These are phyloP conservation scores for Sporothrix pallida DNA, from an alignment of 2,329 filamentous ascomycete species.

Conservation along the genomic window DNA sequence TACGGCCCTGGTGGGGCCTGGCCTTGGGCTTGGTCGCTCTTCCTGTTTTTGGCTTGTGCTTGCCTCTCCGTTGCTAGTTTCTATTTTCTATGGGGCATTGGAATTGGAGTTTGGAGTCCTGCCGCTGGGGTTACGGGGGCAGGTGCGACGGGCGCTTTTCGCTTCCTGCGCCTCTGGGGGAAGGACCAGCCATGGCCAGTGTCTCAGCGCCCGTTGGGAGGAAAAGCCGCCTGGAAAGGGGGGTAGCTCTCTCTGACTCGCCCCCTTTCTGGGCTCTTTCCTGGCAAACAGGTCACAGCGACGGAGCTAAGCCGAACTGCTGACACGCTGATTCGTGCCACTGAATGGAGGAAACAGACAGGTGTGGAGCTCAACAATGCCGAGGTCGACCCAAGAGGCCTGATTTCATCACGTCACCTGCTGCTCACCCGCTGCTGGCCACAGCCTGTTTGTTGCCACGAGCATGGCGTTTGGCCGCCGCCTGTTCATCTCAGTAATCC, in stretches of 20 bases:
- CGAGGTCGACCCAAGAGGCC: slow-evolving; percentile 45
- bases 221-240: neutral
- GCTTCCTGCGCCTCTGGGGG: neutral
- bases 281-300: slow-evolving; percentile 8
- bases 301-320: slow-evolving; percentile 46
- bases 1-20: neutral
- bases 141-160: slow-evolving; percentile 20
- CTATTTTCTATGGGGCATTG: slow-evolving; percentile 3
- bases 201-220: neutral
- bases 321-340: slow-evolving; percentile 52
- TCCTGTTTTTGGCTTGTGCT: slow-evolving; percentile 32
- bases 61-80: neutral
- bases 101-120: slow-evolving; percentile 20
- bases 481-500: slow-evolving; percentile 1
- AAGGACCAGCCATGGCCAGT: neutral
- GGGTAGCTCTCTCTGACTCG: neutral
- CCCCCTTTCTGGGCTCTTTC: slow-evolving; percentile 14
- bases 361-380: slow-evolving; percentile 37
- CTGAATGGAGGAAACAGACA: neutral
- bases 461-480: neutral
- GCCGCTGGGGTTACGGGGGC: slow-evolving; percentile 15
- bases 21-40: neutral
- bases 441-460: slow-evolving; percentile 16
- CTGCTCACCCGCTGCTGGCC: slow-evolving; percentile 11
- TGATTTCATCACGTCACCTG: slow-evolving; percentile 32